Conservation (phyloP, 495 filamentous ascomycete genomes). For the Neurospora sp. region DNA sequence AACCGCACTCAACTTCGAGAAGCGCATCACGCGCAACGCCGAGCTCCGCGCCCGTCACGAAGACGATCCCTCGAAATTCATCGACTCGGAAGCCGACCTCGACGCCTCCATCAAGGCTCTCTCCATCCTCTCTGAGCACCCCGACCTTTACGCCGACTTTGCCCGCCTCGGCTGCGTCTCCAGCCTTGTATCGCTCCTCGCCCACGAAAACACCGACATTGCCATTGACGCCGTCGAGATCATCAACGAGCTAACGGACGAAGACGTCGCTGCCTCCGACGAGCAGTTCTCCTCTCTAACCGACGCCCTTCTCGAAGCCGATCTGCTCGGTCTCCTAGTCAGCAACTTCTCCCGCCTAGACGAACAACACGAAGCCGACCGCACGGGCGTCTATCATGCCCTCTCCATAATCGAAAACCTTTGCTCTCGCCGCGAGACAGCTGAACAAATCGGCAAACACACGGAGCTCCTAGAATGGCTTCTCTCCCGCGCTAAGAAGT, state of each 20-base stretch:
- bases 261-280: constrained; percentile 78
- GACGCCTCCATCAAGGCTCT: constrained; percentile 84
- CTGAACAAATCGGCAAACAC: constrained; percentile 58
- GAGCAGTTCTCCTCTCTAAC: constrained; percentile 77
- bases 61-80: constrained; percentile 70
- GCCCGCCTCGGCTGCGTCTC: constrained; percentile 64
- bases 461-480: constrained; percentile 65
- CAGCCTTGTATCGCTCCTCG: constrained; percentile 68
- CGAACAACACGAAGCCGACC: constrained; percentile 67
- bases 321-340: constrained; percentile 71
- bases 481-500: constrained; percentile 43
- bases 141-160: constrained; percentile 78
- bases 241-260: constrained; percentile 85
- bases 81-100: constrained; percentile 70
- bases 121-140: constrained; percentile 78
- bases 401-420: constrained; percentile 80
- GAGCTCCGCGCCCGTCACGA: constrained; percentile 85
- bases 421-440: constrained; percentile 52
- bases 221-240: constrained; percentile 88
- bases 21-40: constrained; percentile 84
- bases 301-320: constrained; percentile 70
- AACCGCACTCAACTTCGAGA: constrained; percentile 78
- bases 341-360: constrained; percentile 78
- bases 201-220: constrained; percentile 96
- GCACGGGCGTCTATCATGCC: constrained; percentile 76